These are phyloP conservation scores for Leptographium procerum DNA, from an alignment of 2,329 filamentous ascomycete genomes.

Conservation along the genomic window DNA sequence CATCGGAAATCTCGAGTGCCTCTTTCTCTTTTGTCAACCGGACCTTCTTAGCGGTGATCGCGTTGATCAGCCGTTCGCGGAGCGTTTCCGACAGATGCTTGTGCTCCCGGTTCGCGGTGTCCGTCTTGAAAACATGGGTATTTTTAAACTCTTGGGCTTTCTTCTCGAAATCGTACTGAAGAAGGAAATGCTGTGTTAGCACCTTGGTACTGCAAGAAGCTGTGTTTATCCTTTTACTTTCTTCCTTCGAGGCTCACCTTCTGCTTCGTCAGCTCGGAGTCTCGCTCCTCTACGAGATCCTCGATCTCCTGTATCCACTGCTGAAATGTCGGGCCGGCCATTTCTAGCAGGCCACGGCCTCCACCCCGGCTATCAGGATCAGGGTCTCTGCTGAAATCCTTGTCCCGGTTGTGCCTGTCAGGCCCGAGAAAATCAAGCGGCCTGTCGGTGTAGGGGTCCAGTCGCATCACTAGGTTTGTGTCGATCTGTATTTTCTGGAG, in stretches of 20 bases:
- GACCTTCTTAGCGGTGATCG: conserved; percentile 52
- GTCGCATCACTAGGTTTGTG: conserved; percentile 72
- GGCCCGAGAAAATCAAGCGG: conserved; percentile 25
- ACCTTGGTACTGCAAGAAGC: conserved; percentile 7
- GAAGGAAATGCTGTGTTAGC: background rate
- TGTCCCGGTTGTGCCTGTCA: conserved; percentile 18
- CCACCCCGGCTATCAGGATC: conserved; percentile 21
- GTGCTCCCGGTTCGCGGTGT: conserved; percentile 52
- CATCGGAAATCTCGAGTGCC: conserved; percentile 55
- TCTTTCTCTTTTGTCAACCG: conserved; percentile 56
- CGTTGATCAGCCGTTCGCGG: conserved; percentile 56
- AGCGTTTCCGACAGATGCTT: conserved; percentile 47
- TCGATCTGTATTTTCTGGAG: conserved; percentile 87
- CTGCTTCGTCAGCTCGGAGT: conserved; percentile 69
- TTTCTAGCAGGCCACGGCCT: conserved; percentile 50
- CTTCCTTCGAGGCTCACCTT: conserved; percentile 47
- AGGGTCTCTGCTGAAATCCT: conserved; percentile 24
- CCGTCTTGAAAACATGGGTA: conserved; percentile 48
- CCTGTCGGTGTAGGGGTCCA: conserved; percentile 60
- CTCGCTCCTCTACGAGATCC: conserved; percentile 75
- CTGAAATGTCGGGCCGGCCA: conserved; percentile 74
- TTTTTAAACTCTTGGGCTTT: conserved; percentile 48
- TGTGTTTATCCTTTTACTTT: background rate
- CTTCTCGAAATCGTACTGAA: conserved; percentile 51
- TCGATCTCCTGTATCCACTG: conserved; percentile 82